phyloP scores from a whole-genome alignment of 306 rosid species.

The Glycine soja region DNA sequence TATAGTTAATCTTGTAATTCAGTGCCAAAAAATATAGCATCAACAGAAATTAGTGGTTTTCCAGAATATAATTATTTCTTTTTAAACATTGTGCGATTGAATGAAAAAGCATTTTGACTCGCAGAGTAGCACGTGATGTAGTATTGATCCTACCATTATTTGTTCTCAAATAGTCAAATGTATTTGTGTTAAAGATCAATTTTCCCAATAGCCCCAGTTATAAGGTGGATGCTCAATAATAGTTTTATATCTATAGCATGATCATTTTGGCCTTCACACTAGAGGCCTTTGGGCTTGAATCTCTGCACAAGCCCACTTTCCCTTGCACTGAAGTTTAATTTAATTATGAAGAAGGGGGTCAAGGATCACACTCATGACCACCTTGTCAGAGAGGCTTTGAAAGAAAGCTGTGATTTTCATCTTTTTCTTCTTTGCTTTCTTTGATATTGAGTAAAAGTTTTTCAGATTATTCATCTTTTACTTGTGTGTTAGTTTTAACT shows the following conservation, averaged over 20 bases:
- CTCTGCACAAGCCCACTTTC: neutral
- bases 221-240: neutral
- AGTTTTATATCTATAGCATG: neutral
- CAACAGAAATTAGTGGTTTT: neutral
- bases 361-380: neutral
- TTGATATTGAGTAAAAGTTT: constrained; percentile 4
- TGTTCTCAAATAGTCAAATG: constrained; percentile 16
- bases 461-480: constrained; percentile 34
- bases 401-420: neutral
- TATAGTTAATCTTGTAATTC: neutral
- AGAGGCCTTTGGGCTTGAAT: neutral
- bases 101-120: neutral
- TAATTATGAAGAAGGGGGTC: neutral
- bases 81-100: constrained; percentile 7
- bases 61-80: constrained; percentile 34
- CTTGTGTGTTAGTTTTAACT: constrained; percentile 22
- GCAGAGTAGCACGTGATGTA: neutral
- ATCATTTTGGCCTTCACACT: neutral
- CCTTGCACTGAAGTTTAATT: neutral
- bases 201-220: neutral
- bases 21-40: constrained; percentile 1
- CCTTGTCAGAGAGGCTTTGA: neutral
- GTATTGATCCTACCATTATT: constrained; percentile 10
- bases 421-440: neutral
- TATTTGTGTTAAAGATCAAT: neutral